Conservation (phyloP, 1,284 basidiomycete genomes). For the Ustilago loliicola region DNA sequence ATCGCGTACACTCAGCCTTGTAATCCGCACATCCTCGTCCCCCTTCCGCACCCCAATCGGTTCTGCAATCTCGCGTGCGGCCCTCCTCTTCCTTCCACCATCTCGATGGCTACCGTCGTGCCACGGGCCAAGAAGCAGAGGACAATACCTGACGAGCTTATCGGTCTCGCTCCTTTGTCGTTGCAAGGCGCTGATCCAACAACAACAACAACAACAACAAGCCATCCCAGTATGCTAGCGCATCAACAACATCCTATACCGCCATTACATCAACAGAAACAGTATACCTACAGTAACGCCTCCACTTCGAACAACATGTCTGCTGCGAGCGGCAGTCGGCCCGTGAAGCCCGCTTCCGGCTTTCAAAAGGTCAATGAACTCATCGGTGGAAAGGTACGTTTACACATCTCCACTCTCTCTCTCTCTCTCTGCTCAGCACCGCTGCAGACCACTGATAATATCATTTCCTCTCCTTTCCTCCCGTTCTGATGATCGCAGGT, state of each 20-base stretch:
- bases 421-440: no score
- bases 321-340: constrained; percentile 38
- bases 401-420: neutral
- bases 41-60: neutral
- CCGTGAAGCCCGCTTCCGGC: constrained; percentile 27
- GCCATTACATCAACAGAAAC: constrained; percentile 26
- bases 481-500: constrained; percentile 28
- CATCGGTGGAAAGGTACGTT: constrained; percentile 60
- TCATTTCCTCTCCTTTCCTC: neutral
- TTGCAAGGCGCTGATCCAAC: constrained; percentile 22
- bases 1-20: neutral
- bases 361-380: constrained; percentile 60
- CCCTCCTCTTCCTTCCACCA: neutral
- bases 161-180: constrained; percentile 29
- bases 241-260: constrained; percentile 49
- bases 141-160: constrained; percentile 44
- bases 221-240: constrained; percentile 40
- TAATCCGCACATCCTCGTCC: neutral
- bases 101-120: constrained; percentile 53
- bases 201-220: neutral
- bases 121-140: constrained; percentile 58
- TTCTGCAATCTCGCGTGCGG: neutral
- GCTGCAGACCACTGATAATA: neutral
- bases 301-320: constrained; percentile 31
- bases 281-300: constrained; percentile 17